Percentiles rank a stretch among this genome's conserved stretches.
These are phyloP conservation scores for Boletus coccyginus DNA, from an alignment of 768 basidiomycete species.

Conservation along the genomic window DNA sequence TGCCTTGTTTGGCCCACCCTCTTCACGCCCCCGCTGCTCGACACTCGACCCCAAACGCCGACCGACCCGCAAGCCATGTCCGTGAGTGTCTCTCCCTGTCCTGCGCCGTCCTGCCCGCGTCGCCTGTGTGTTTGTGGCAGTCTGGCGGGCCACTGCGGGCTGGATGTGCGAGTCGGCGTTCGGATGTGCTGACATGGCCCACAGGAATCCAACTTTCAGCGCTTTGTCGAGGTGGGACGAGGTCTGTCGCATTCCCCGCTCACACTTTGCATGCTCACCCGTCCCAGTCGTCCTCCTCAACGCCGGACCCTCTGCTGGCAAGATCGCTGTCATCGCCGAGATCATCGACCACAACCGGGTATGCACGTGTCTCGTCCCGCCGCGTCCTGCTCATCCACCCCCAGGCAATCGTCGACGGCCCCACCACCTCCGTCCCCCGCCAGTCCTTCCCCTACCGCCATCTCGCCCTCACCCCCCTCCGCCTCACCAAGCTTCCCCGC, in stretches of 20 bases:
- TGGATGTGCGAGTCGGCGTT: slow-evolving; percentile 8
- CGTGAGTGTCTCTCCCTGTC: slow-evolving; percentile 11
- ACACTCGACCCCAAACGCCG: not conserved
- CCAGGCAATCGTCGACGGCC: slow-evolving; percentile 95
- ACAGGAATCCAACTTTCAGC: slow-evolving; percentile 87
- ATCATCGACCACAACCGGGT: slow-evolving; percentile 99
- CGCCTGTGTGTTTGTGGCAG: rapidly evolving
- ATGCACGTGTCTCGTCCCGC: not conserved
- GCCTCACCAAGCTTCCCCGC: slow-evolving; percentile 81
- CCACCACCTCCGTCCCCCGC: slow-evolving; percentile 86
- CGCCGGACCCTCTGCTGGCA: slow-evolving; percentile 79
- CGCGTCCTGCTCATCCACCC: not conserved
- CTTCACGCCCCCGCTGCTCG: not conserved
- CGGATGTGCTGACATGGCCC: slow-evolving; percentile 19
- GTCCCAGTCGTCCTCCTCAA: slow-evolving; percentile 83
- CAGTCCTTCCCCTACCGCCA: slow-evolving; percentile 91
- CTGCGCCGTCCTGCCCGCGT: not conserved
- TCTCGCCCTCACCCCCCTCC: slow-evolving; percentile 85
- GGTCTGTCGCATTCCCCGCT: slow-evolving; percentile 39
- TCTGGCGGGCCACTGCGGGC: not conserved
- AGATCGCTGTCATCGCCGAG: slow-evolving; percentile 93
- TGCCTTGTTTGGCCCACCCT: slow-evolving; percentile 7
- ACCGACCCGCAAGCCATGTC: slow-evolving; percentile 14
- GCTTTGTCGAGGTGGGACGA: slow-evolving; percentile 98
- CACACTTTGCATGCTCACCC: slow-evolving; percentile 2